These are phyloP conservation scores for Trametes coccinea DNA, from an alignment of 768 basidiomycete genomes.

Conservation along the genomic window DNA sequence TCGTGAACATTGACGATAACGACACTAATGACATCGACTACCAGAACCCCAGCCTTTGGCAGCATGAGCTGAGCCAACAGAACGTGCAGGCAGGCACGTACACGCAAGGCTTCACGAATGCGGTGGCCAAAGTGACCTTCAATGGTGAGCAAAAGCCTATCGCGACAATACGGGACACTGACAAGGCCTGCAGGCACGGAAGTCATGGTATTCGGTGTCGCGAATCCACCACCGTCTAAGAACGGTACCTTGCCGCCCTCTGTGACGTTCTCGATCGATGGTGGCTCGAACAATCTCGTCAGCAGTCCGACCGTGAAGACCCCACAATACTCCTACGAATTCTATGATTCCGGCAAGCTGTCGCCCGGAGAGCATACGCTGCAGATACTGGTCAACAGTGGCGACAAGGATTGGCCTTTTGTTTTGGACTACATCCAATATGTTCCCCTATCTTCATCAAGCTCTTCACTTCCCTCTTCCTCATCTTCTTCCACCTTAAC, in stretches of 20 bases:
- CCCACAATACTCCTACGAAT: slow-evolving; percentile 1
- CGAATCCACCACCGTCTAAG: background rate
- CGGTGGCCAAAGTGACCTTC: slow-evolving; percentile 3
- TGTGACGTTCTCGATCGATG: slow-evolving; percentile 2
- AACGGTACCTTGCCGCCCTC: background rate
- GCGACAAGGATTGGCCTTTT: slow-evolving; percentile 9
- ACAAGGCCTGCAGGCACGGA: background rate
- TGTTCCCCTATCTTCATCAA: background rate
- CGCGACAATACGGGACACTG: background rate
- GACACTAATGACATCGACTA: slow-evolving; percentile 5
- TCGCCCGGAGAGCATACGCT: slow-evolving; percentile 1
- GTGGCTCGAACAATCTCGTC: background rate
- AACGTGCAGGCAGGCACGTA: slow-evolving; percentile 3
- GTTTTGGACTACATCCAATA: slow-evolving; percentile 10
- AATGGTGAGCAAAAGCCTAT: background rate
- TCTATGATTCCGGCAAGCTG: slow-evolving; percentile 5
- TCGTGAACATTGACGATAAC: slow-evolving; percentile 6
- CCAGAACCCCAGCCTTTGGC: slow-evolving; percentile 1
- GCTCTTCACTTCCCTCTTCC: background rate
- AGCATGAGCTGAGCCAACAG: background rate
- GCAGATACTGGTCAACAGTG: slow-evolving; percentile 7
- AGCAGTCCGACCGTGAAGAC: background rate
- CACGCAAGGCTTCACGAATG: slow-evolving; percentile 1
- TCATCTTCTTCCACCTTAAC: background rate
- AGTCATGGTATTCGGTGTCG: slow-evolving; percentile 10